These are phyloP conservation scores for Hygrophorus pudorinus DNA, from an alignment of 768 basidiomycete species.

Conservation along the genomic window DNA sequence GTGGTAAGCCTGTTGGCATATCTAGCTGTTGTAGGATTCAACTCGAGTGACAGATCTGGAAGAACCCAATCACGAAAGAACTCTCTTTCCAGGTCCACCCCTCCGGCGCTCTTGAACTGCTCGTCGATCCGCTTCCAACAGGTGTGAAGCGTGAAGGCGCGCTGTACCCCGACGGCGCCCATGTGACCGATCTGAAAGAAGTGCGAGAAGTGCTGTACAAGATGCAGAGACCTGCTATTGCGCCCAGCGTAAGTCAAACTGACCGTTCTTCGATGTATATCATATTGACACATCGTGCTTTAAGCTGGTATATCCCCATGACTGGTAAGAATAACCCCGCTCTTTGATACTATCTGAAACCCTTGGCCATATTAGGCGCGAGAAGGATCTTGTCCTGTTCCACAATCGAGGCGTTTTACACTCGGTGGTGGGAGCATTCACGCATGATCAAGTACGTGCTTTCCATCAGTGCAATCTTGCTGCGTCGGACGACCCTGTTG, in stretches of 20 bases:
- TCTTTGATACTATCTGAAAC: neutral
- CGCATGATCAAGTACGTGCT: conserved; percentile 52
- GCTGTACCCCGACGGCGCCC: conserved; percentile 76
- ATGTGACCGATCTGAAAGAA: conserved; percentile 59
- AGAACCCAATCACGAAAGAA: conserved; percentile 76
- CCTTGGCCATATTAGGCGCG: conserved; percentile 21
- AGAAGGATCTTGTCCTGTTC: conserved; percentile 73
- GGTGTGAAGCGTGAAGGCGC: conserved; percentile 49
- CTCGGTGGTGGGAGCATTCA: conserved; percentile 72
- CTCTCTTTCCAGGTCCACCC: conserved; percentile 91
- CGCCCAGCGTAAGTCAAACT: conserved; percentile 47
- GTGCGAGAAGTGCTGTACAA: conserved; percentile 70
- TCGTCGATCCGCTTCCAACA: conserved; percentile 64
- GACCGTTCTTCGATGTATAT: neutral
- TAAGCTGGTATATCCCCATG: conserved; percentile 78
- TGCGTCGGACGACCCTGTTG: conserved; percentile 59
- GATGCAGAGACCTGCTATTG: conserved; percentile 86
- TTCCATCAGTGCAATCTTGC: conserved; percentile 90
- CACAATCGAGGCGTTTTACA: conserved; percentile 80
- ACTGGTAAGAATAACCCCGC: conserved; percentile 43
- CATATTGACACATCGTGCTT: neutral
- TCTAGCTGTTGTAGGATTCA: conserved; percentile 1
- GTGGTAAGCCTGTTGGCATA: conserved; percentile 32
- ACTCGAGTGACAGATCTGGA: conserved; percentile 55
- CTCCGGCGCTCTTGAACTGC: conserved; percentile 56